Evolutionary conservation across 2,329 filamentous ascomycete genomes (phyloP).

Genomic region (Aspergillus uvarum): DNA sequence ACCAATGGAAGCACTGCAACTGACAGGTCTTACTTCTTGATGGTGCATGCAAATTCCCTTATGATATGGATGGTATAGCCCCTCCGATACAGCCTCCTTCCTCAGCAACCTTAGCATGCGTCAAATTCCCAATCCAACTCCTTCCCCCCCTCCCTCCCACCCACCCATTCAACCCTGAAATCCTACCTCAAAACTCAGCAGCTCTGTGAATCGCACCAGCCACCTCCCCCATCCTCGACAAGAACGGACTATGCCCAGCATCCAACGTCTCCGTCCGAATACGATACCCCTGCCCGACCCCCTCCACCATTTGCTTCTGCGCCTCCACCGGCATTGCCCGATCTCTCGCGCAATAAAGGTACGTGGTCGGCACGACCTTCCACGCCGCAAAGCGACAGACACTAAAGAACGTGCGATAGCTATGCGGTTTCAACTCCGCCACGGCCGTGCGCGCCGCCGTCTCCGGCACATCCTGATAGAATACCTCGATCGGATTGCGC

Average conservation of each 20-base stretch:
- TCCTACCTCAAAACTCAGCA: neutral
- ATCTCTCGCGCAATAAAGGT: constrained; percentile 8
- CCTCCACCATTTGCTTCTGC: constrained; percentile 10
- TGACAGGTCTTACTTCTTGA: no score
- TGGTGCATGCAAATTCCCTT: no score
- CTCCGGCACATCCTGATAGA: constrained; percentile 7
- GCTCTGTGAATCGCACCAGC: neutral
- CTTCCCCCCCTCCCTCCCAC: no score
- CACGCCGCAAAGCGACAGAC: constrained; percentile 2
- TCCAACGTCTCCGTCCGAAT: constrained; percentile 6
- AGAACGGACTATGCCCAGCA: constrained; percentile 9
- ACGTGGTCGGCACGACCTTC: constrained; percentile 8
- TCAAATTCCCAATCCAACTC: no score
- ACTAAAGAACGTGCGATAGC: neutral
- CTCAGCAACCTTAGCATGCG: no score
- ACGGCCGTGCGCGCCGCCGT: neutral
- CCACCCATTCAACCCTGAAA: no score
- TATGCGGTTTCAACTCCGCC: constrained; percentile 1
- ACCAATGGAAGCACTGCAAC: no score
- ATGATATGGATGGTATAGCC: no score
- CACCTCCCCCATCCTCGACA: neutral
- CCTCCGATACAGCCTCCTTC: no score
- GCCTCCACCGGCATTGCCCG: neutral
- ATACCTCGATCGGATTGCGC: neutral
- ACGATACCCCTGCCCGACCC: neutral